Percentiles rank a stretch among this genome's conserved stretches.
Conservation (phyloP, 2,329 filamentous ascomycete species). For the Amylocarpus encephaloides region DNA sequence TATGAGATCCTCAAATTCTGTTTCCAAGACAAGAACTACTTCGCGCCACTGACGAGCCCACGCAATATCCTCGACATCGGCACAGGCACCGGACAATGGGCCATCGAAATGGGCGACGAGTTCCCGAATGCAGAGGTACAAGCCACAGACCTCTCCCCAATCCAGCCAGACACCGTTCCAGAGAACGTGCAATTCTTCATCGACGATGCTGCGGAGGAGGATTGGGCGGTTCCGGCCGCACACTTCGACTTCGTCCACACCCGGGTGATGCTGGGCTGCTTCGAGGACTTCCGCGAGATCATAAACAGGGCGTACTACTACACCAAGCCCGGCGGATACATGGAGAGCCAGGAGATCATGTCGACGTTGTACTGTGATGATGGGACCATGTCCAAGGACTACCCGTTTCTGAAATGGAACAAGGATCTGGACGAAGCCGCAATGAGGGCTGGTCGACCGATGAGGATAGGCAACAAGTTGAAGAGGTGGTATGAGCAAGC, state of each 20-base stretch:
- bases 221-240: slow-evolving; percentile 39
- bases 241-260: slow-evolving; percentile 56
- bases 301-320: slow-evolving; percentile 19
- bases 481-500: slow-evolving; percentile 34
- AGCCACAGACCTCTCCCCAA: slow-evolving; percentile 61
- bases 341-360: slow-evolving; percentile 41
- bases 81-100: slow-evolving; percentile 55
- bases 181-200: slow-evolving; percentile 69
- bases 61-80: slow-evolving; percentile 35
- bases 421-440: slow-evolving; percentile 18
- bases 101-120: slow-evolving; percentile 53
- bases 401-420: slow-evolving; percentile 24
- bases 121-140: slow-evolving; percentile 53
- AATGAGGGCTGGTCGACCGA: slow-evolving; percentile 17
- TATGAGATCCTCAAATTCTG: slow-evolving; percentile 39
- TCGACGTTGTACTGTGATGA: slow-evolving; percentile 38
- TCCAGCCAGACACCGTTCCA: slow-evolving; percentile 60
- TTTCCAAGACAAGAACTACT: slow-evolving; percentile 34
- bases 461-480: slow-evolving; percentile 22
- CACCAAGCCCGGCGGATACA: slow-evolving; percentile 41
- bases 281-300: slow-evolving; percentile 21
- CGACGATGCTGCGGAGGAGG: slow-evolving; percentile 31
- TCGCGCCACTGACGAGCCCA: slow-evolving; percentile 37
- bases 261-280: slow-evolving; percentile 31
- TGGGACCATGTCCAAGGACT: slow-evolving; percentile 29